Percentiles rank a stretch among this genome's conserved stretches.
Evolutionary conservation across 2,329 filamentous ascomycete genomes (phyloP).

Genomic region (Botrytis elliptica): DNA sequence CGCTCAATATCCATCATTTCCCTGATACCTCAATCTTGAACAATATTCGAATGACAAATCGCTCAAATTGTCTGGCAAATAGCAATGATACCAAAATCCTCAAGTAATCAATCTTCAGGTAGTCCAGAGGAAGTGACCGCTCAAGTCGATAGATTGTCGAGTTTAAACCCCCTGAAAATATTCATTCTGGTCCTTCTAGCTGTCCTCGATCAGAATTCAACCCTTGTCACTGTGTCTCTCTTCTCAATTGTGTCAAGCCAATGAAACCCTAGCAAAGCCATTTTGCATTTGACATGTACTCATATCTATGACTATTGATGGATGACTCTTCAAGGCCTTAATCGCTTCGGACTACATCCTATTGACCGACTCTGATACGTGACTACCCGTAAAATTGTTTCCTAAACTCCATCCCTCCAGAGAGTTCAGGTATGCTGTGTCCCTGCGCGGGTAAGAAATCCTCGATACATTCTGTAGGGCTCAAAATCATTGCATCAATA

Average conservation of each 20-base stretch:
- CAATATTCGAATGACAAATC: not conserved
- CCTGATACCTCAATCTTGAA: not conserved
- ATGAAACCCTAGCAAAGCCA: not conserved
- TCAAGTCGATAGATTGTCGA: not conserved
- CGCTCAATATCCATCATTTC: not conserved
- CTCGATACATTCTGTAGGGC: not conserved
- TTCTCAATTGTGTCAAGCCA: not conserved
- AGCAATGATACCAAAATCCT: not conserved
- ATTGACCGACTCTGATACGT: not conserved
- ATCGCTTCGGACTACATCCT: not conserved
- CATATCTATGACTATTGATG: not conserved
- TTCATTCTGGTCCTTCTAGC: not conserved
- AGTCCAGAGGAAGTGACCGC: too few relatives aligned
- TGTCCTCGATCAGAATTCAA: not conserved
- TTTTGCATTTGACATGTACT: not conserved
- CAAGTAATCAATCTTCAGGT: too few relatives aligned
- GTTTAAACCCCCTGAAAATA: not conserved
- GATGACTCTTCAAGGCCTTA: not conserved
- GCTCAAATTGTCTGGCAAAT: not conserved
- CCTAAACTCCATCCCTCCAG: not conserved
- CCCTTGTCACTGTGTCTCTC: not conserved
- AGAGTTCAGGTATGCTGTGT: not conserved
- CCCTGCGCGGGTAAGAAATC: not conserved
- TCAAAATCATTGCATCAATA: not conserved
- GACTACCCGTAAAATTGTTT: not conserved